Base-by-base conservation (phyloP, 1,284 basidiomycete genomes). In the Rhodotorula sp. region DNA sequence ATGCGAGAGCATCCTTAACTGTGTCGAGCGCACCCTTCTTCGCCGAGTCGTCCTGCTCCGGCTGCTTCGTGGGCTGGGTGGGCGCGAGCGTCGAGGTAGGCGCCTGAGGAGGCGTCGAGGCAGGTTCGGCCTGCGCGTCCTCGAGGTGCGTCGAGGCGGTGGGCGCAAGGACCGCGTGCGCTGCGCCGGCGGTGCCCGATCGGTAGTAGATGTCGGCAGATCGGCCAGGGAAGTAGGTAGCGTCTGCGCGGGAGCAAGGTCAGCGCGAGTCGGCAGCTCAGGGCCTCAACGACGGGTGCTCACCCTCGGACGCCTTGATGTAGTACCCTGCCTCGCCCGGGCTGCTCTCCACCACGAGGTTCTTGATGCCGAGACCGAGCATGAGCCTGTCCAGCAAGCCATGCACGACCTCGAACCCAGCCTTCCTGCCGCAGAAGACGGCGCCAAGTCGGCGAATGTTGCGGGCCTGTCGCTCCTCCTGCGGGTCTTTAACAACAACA, bases 341-440 rank as follows among this genome's bases (percentile, higher is more conserved):
- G 58, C 62, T 67, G 36, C 53, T 34, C 55, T 29, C 65, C 22
- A 57, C 62, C 55, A 84, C 82, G 71, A 97, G 90, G 76, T 88
- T 86, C 46, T 92, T 90, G 56, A 99, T 86, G 74, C 93, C 92
- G 32, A 99, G 83, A 84, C 94, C 92, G 79, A 90, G 88, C 95
- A 99, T 98, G 62, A 92, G 85, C 59, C 94, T 85, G 81, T 98
- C 94, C 73, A 99, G 82, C 80, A 99, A 83, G 32, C 95, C 95
- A 79, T 99, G 96, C 17, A 96, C 90, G 72, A 96, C 86, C 83
- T 99, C 96, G 80, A 99, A 99, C 13, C 92, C 92, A 27, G 95
- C 96, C 84, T 92, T 93, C 36, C 70, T 48, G 81, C 96, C 95
- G 81, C 92, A 94, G 88, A 92, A 98, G 44, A 98, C 86, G 0